phyloP scores from a whole-genome alignment of 805 yeast genomes.

The Zygoascus ofunaensis region DNA sequence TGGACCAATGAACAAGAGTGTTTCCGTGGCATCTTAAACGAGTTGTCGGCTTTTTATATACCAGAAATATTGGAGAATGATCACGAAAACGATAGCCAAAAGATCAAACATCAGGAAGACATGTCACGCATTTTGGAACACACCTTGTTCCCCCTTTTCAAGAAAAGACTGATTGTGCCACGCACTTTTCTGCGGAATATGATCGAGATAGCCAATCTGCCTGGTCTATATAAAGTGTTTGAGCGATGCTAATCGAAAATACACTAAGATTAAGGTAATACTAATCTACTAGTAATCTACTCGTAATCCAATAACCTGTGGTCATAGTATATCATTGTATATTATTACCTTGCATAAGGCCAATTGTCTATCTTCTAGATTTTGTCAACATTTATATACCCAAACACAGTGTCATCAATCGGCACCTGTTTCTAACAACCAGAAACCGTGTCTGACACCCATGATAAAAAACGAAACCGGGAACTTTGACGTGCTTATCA shows the following conservation, averaged over 20 bases:
- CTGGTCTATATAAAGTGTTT: conserved; percentile 84
- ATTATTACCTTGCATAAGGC: no score
- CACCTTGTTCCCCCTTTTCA: conserved; percentile 55
- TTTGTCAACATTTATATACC: background rate
- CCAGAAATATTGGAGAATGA: conserved; percentile 45
- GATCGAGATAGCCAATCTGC: conserved; percentile 81
- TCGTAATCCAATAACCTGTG: no score
- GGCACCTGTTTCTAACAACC: no score
- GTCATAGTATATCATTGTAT: no score
- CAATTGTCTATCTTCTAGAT: no score
- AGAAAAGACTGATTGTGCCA: conserved; percentile 58
- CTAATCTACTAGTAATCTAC: no score
- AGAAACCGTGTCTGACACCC: no score
- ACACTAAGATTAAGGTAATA: background rate
- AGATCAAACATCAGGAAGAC: conserved; percentile 14
- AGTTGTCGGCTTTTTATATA: conserved; percentile 62
- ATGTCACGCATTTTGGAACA: conserved; percentile 42
- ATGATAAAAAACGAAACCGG: no score
- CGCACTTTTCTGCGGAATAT: conserved; percentile 42
- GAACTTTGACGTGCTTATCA: no score
- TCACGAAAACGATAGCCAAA: conserved; percentile 11
- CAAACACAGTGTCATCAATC: no score
- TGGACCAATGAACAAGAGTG: conserved; percentile 66
- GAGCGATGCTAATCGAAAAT: conserved; percentile 55
- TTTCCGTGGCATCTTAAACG: conserved; percentile 52